Evolutionary conservation across 768 basidiomycete species (phyloP), one percentile per base, ranked within the genome.

Genomic region (Kwoniella dendrophila): DNA sequence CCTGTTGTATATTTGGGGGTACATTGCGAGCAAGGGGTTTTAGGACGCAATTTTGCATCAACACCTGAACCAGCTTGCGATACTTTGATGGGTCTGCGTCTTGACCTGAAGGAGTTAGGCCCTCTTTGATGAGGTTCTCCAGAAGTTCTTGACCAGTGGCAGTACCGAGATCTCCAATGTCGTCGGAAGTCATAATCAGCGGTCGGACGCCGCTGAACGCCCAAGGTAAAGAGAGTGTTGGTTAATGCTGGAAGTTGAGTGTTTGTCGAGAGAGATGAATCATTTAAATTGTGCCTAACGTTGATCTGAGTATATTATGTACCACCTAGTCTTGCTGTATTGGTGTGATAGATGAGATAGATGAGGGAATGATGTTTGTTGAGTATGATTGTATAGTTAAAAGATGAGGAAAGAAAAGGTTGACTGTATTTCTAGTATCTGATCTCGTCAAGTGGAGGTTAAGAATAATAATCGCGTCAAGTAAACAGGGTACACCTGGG

Each of bases 21-120:
- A 38, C 11, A 47, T 56, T 36, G 0, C 64, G 53, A 29, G 62
- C 49, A 24, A 63, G 41, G 3, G 64, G 66, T 14, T 61, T 56
- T 26, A 70, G 60, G 29, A 76, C 56, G 45, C 75, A 74, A 22
- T 70, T 64, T 49, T 66, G 59, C 45, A 72, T 41, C 24, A 76
- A 64, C 20, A 72, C 69, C 48, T 68, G 62, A 32, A 74, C 40
- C 6, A 76, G 62, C 30, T 66, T 54, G 11, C 71, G 62, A 56
- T 68, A 72, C 30, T 62, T 60, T 14, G 33, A 40, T 2, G 59
- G 51, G 34, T 74, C 72, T 22, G 63, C 43, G 14, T 58, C 50
- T 47, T 61, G 45, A 0, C 41, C 58, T 22, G 63, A 64, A 26
- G 63, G 62, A 1, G 63, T 60, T 18, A 73, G 60, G 18, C 72